Evolutionary conservation across 2,329 filamentous ascomycete genomes (phyloP), one percentile per base, ranked within the genome.

Genomic region (Penicillium sp.): DNA sequence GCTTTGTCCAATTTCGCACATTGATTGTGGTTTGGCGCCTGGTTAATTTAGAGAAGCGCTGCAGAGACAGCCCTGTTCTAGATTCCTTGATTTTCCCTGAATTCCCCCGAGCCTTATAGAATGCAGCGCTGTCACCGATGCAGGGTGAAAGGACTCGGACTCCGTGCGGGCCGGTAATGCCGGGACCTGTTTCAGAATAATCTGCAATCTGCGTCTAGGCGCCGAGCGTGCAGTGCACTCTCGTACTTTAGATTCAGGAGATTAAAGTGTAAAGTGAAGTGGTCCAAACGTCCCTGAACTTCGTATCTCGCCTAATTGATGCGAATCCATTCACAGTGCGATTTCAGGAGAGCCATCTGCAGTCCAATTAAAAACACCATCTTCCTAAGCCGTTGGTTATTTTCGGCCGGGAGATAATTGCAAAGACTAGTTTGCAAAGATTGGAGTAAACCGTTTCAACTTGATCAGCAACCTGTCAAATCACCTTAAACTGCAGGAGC

Each of bases 131-230:
- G 46, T 48, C 24, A 41, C 27, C 36, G 22, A 31, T 16, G 24
- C 9, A 32, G n/a, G 24, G 41, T n/a, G 41, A 27, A 13, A n/a
- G 34, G 18, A 29, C 39, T 54, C 43, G 31, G 48, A 29, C 52
- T 44, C 48, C 50, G 49, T 50, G 50, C 41, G 32, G 43, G 41
- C 22, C 47, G 42, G 60, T 29, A 51, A 52, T 53, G 56, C 58
- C 6, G 34, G 54, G 45, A 34, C 48, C 24, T 27, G 62, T 64
- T 61, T 64, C 62, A 62, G 46, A 60, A 48, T 48, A 43, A 55
- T 51, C 55, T 27, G 49, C 52, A 43, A 55, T 51, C 55, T 27
- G 49, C 52, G 46, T 22, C 41, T 53, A 52, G 49, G 53, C 58
- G 56, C 59, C 45, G 52, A 38, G 50, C 45, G 46, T 53, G 39